A percentile compares a stretch with the other conserved stretches of the same genome.
Evolutionary conservation across 805 yeast species (phyloP).

Genomic region (Lipomyces yamanashiensis): DNA sequence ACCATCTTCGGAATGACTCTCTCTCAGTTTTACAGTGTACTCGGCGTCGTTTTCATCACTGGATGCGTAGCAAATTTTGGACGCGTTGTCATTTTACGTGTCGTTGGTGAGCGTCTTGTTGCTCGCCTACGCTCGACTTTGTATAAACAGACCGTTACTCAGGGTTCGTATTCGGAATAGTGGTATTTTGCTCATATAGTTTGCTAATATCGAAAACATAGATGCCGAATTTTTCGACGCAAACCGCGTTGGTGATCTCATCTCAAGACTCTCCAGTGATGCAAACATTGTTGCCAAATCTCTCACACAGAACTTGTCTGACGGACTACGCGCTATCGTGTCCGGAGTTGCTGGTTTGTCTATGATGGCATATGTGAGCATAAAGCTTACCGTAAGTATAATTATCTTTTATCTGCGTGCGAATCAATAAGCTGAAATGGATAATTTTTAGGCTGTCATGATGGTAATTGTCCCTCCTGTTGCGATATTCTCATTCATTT

Average conservation of each 20-base stretch:
- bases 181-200: neutral
- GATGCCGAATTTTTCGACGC: constrained; percentile 89
- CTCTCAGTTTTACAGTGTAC: constrained; percentile 63
- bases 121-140: constrained; percentile 81
- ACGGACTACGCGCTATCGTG: constrained; percentile 83
- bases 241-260: constrained; percentile 88
- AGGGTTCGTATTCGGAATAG: constrained; percentile 42
- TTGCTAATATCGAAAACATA: neutral
- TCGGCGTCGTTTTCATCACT: constrained; percentile 64
- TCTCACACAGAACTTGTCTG: constrained; percentile 85
- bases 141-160: constrained; percentile 74
- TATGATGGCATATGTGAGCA: constrained; percentile 88
- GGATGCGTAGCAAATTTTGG: constrained; percentile 85
- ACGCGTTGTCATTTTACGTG: constrained; percentile 72
- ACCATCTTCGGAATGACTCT: constrained; percentile 64
- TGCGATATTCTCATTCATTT: constrained; percentile 74
- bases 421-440: neutral
- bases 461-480: constrained; percentile 81
- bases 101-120: constrained; percentile 85
- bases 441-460: constrained; percentile 54
- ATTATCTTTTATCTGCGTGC: neutral
- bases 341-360: constrained; percentile 85
- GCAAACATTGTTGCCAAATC: constrained; percentile 86
- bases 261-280: constrained; percentile 85
- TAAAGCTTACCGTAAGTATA: constrained; percentile 67